Evolutionary conservation across 768 basidiomycete species (phyloP).

Genomic region (Neoboletus brunneissimus): DNA sequence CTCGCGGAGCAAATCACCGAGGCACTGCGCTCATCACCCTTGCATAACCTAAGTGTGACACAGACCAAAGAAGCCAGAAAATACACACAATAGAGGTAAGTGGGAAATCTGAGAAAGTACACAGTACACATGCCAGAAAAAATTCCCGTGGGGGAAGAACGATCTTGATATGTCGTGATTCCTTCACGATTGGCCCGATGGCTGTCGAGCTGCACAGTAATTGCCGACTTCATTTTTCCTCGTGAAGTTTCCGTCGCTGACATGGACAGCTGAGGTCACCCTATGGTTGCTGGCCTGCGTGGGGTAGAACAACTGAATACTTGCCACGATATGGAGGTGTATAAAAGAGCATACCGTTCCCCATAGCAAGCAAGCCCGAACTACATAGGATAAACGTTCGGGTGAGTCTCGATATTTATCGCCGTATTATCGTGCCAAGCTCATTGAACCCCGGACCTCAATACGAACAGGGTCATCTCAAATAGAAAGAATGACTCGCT

Average conservation of each 20-base stretch:
- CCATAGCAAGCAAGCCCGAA: background rate
- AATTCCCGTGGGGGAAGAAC: too few species aligned
- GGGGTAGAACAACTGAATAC: background rate
- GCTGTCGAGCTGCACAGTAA: too few species aligned
- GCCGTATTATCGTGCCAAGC: background rate
- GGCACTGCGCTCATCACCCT: background rate
- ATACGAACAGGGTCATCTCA: background rate
- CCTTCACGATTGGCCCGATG: background rate
- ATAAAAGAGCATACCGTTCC: background rate
- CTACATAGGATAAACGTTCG: background rate
- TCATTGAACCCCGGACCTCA: background rate
- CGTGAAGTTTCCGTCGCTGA: too few species aligned
- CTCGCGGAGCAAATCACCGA: background rate
- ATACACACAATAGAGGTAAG: background rate
- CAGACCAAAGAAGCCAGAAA: background rate
- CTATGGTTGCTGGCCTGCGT: background rate
- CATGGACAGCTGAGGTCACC: too few species aligned
- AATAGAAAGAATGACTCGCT: background rate
- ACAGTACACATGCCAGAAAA: too few species aligned
- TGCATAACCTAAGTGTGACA: background rate
- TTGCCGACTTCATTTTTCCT: too few species aligned
- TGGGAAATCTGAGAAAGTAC: background rate
- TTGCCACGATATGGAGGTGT: background rate
- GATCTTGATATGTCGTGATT: background rate
- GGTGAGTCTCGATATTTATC: background rate